Evolutionary conservation across 2,329 filamentous ascomycete genomes (phyloP), one percentile per base, ranked within the genome.

Genomic region (Fonsecaea nubica): DNA sequence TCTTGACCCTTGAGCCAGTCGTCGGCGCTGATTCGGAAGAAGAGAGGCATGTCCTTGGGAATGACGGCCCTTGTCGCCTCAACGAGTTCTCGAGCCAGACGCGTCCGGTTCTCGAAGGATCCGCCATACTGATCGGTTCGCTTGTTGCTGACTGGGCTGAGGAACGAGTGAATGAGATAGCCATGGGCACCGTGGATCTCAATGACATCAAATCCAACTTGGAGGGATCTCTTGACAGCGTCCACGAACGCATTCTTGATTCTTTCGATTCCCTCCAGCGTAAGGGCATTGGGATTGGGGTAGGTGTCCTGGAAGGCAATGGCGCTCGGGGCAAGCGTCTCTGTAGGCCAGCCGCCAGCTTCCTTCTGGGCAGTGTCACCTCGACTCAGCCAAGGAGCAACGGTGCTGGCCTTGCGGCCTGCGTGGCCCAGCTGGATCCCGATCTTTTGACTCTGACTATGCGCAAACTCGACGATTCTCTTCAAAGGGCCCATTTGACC

Each of bases 151-250:
- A 85, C 84, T 0, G 91, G 90, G 0, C 86, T 88, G 2, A 93
- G 67, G 81, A 94, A 95, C 1, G 81, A 79, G 72, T 89, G 87
- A 0, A 94, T 79, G 0, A 95, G 84, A 75, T 93, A 95, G 0
- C 92, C 91, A 73, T 95, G 92, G 0, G 91, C 92, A 71, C 85
- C 86, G 79, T 95, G 92, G 58, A 96, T 87, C 76, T 96, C 92
- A 65, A 96, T 88, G 7, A 89, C 85, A 75, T 96, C 92, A 57
- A 92, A 86, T 8, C 92, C 92, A 1, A 88, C 89, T 68, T 86
- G 81, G 4, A 93, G 77, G 0, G 92, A 85, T 42, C 89, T 80
- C 70, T 82, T 81, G 0, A 86, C 83, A 0, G 86, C 82, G n/a
- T 64, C 68, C 18, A 67, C 71, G 59, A 72, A 73, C 4, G 69